Evolutionary conservation across 768 basidiomycete species (phyloP).

Genomic region (Cubamyces lactineus): DNA sequence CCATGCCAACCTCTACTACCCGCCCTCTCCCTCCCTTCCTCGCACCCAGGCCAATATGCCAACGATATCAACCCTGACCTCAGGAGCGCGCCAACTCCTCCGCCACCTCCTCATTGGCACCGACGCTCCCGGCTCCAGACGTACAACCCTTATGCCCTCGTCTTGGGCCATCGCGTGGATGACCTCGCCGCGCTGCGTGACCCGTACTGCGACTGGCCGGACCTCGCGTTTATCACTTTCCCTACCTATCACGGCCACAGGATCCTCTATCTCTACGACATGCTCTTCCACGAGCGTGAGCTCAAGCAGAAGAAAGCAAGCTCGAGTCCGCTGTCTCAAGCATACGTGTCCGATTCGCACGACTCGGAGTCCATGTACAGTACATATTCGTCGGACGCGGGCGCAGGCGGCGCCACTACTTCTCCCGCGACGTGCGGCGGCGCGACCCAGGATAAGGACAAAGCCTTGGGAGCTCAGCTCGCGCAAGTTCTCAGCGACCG

Average conservation of each 20-base stretch:
- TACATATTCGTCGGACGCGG: neutral
- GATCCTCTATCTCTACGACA: conserved; percentile 12
- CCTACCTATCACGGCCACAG: conserved; percentile 8
- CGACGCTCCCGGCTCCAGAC: neutral
- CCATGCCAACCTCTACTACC: conserved; percentile 1
- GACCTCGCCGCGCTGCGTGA: conserved; percentile 15
- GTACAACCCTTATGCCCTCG: conserved; percentile 6
- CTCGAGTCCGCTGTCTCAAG: neutral
- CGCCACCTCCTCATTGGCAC: neutral
- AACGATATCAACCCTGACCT: conserved; percentile 1
- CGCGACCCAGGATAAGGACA: neutral
- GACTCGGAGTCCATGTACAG: conserved; percentile 13
- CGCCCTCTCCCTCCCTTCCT: conserved; percentile 5
- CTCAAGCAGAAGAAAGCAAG: neutral
- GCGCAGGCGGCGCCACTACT: neutral
- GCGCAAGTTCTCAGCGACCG: conserved; percentile 11
- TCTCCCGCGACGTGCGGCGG: neutral
- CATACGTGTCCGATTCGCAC: conserved; percentile 7
- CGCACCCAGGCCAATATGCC: conserved; percentile 2
- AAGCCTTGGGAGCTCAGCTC: conserved; percentile 9
- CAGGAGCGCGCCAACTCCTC: neutral
- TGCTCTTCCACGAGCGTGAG: conserved; percentile 6
- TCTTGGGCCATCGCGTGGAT: conserved; percentile 19
- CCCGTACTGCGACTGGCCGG: conserved; percentile 11
- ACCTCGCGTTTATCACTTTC: conserved; percentile 10